A percentile compares a stretch with the other conserved stretches of the same genome.
These are phyloP conservation scores for Prunus salicina DNA, from an alignment of 306 rosid genomes.

Conservation along the genomic window DNA sequence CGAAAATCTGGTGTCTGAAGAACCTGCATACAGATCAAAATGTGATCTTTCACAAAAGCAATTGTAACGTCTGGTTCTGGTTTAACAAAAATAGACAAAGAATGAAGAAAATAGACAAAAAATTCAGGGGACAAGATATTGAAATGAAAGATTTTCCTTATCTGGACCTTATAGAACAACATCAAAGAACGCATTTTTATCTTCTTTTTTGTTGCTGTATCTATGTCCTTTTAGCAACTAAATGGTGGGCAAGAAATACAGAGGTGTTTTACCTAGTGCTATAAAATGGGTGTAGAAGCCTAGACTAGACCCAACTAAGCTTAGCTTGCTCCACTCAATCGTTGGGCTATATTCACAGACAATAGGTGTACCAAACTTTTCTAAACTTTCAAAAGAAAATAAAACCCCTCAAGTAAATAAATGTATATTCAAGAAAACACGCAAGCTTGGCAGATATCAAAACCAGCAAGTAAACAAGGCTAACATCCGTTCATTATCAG, in stretches of 20 bases:
- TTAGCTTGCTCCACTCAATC: no score
- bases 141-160: background rate
- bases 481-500: no score
- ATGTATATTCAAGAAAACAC: background rate
- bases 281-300: no score
- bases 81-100: background rate
- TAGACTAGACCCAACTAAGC: background rate
- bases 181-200: background rate
- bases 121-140: no score
- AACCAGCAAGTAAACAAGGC: background rate
- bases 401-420: background rate
- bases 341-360: no score
- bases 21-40: conserved; percentile 34
- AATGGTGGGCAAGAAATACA: background rate
- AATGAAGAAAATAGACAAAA: background rate
- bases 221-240: background rate
- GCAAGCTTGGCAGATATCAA: background rate
- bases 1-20: conserved; percentile 55
- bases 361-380: background rate
- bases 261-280: background rate
- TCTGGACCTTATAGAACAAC: background rate
- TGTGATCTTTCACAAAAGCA: background rate
- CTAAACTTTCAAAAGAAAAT: background rate
- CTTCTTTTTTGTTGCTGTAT: background rate
- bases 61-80: no score